phyloP scores from a whole-genome alignment of 2,329 filamentous ascomycete species.

The Arthrinium phaeospermum region DNA sequence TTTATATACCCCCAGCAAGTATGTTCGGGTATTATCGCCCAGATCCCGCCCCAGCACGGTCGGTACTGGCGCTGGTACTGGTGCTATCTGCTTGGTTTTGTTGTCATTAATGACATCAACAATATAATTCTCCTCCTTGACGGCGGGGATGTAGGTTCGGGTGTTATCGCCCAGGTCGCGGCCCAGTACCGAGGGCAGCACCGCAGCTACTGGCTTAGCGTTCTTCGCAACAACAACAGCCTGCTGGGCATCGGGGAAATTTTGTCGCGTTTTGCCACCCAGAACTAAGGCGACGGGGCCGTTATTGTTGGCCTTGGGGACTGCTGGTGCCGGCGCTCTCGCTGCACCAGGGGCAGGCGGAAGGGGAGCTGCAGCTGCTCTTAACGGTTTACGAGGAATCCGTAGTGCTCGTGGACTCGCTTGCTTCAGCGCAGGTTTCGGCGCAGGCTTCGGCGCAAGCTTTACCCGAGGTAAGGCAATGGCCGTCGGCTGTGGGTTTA shows the following conservation, averaged over 20 bases:
- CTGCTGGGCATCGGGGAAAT: background rate
- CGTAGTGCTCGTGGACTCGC: background rate
- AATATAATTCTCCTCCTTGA: background rate
- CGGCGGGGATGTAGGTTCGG: background rate
- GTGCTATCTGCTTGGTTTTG: background rate
- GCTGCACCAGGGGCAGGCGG: background rate
- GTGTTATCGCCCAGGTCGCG: background rate
- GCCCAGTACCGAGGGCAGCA: background rate
- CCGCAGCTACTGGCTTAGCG: background rate
- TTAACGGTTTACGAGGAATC: background rate
- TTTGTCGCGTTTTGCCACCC: background rate
- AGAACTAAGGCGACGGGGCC: background rate
- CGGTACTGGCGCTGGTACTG: background rate
- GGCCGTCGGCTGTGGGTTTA: background rate
- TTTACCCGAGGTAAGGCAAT: too few relatives aligned
- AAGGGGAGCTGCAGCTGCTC: background rate
- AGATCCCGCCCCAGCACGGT: conserved; percentile 19
- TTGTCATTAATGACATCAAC: background rate
- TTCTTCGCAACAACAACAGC: background rate
- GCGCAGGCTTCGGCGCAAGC: too few relatives aligned
- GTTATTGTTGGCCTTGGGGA: background rate
- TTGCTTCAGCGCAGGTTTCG: background rate
- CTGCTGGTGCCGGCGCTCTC: background rate
- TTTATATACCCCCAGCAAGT: background rate
- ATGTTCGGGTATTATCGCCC: conserved; percentile 5